phyloP scores from a whole-genome alignment of 192 early-diverging fungal species.

The Rhizophagus prolifer region DNA sequence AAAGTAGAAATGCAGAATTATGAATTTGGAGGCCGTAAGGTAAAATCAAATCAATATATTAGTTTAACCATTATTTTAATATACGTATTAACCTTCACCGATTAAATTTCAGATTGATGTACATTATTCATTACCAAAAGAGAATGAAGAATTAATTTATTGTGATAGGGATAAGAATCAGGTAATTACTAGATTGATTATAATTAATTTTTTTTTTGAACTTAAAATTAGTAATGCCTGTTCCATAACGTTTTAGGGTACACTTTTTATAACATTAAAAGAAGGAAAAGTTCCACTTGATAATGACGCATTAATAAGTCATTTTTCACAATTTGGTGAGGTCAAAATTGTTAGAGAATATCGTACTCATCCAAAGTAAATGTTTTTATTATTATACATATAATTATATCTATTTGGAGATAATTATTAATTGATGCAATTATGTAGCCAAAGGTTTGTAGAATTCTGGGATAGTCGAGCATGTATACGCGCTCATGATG shows the following conservation, averaged over 20 bases:
- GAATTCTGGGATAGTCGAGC: conserved; percentile 47
- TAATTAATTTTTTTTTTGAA: neutral
- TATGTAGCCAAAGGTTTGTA: conserved; percentile 40
- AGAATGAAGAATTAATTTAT: conserved; percentile 36
- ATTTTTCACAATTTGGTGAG: conserved; percentile 50
- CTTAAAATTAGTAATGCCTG: neutral
- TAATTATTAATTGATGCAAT: neutral
- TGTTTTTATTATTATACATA: neutral
- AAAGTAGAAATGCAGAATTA: conserved; percentile 42
- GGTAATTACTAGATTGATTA: conserved; percentile 28
- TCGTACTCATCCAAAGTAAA: conserved; percentile 22
- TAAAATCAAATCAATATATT: conserved; percentile 25
- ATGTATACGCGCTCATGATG: conserved; percentile 32
- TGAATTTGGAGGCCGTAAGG: conserved; percentile 38
- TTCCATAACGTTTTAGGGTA: conserved; percentile 37
- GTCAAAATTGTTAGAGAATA: conserved; percentile 42
- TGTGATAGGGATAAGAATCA: conserved; percentile 50
- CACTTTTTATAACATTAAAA: conserved; percentile 45
- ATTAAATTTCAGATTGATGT: conserved; percentile 47
- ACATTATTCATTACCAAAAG: conserved; percentile 52
- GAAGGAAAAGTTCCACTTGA: conserved; percentile 33
- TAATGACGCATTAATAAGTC: conserved; percentile 38
- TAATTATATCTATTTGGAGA: neutral
- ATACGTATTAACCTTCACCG: neutral
- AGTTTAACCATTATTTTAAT: neutral